Evolutionary conservation across 768 basidiomycete species (phyloP), one percentile per base, ranked within the genome.

Genomic region (Cubamyces sp.): DNA sequence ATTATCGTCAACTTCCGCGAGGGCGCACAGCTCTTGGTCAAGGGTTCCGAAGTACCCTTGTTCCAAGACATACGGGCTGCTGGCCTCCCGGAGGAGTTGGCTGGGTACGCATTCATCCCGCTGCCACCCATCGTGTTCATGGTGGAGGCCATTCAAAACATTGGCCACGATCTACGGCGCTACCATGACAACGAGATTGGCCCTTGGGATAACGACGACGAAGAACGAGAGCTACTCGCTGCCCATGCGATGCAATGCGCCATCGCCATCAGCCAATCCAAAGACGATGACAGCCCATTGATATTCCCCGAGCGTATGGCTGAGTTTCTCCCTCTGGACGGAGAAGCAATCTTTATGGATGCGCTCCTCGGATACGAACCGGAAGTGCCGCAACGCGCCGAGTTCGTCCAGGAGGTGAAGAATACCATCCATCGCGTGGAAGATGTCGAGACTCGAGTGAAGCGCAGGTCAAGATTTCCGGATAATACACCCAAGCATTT

Each of bases 281-380:
- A 3, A 19, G 18, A 53, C 3, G 34, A n/a, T 11, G 52, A 21
- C 39, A 53, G 39, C 23, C 18, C 21, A 3, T 11, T 53, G 39
- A 53, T 53, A 19, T 40, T 53, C 21, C 39, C 39, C 3, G 52
- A 53, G 15, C 21, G 52, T 11, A 53, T 53, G 39, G 52, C 52
- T 8, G 52, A 53, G 37, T 15, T 23, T 19, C 28, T 53, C 6
- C 28, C 39, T 11, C 19, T 30, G 3, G 52, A 53, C 30, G 39
- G 52, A n/a, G 19, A 41, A 26, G 14, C 48, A 1, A 41, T 41
- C 16, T 41, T 53, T 39, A 19, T 53, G 39, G 52, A 53, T 19
- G 52, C 52, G 19, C 40, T 53, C 12, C 25, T 53, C 15, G 39
- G 52, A 3, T 12, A 41, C 39, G 19, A 23, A 1, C 2, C 19